These are phyloP conservation scores for Onygenales sp. DNA, from an alignment of 2,329 filamentous ascomycete genomes.

Conservation along the genomic window DNA sequence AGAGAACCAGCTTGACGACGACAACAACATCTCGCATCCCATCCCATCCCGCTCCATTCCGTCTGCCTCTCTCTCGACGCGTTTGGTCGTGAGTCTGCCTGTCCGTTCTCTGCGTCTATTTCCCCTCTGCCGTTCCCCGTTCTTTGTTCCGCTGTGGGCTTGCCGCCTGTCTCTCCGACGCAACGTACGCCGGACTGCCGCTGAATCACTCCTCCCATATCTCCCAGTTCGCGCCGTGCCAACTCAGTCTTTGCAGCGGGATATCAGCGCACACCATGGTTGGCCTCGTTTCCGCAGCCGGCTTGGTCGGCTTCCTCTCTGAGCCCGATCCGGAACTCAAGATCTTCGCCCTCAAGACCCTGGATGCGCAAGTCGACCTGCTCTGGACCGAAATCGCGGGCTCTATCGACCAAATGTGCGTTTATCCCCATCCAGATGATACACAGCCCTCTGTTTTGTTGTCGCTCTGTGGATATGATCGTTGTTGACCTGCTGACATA, in stretches of 20 bases:
- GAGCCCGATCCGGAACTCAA: constrained; percentile 92
- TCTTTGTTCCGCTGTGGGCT: too few relatives aligned
- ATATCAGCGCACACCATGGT: constrained; percentile 54
- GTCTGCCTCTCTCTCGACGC: neutral
- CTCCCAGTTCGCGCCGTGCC: too few relatives aligned
- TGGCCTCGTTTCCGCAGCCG: constrained; percentile 85
- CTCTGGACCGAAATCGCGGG: constrained; percentile 96
- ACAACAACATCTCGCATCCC: neutral
- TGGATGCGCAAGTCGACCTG: constrained; percentile 94
- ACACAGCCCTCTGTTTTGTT: neutral
- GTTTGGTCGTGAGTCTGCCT: too few relatives aligned
- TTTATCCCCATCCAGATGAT: neutral
- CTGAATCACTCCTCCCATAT: too few relatives aligned
- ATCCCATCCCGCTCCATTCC: neutral
- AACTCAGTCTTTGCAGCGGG: too few relatives aligned
- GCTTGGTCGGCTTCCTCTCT: constrained; percentile 87
- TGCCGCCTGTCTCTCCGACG: too few relatives aligned
- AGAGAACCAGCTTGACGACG: neutral
- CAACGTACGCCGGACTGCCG: too few relatives aligned
- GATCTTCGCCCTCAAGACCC: constrained; percentile 85
- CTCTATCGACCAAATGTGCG: constrained; percentile 86
- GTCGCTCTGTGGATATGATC: neutral
- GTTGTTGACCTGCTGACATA: constrained; percentile 2
- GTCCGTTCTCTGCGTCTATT: too few relatives aligned
- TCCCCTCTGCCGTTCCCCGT: too few relatives aligned